Conservation (phyloP, 1,284 basidiomycete species). For the Trichosporon coremiiforme region DNA sequence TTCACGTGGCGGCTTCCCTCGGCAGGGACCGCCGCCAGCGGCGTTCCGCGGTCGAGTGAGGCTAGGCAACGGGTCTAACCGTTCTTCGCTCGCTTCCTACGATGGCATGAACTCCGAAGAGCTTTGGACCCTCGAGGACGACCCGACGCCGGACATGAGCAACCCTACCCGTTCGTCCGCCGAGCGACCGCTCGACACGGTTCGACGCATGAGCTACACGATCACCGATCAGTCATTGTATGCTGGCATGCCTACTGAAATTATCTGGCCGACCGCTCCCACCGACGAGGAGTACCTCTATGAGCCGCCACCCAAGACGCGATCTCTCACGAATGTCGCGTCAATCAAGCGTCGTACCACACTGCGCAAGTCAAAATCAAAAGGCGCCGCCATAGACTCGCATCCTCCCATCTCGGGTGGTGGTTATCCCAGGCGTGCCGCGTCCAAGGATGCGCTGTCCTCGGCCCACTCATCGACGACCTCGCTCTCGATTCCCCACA, state of each 20-base stretch:
- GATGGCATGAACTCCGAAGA: conserved; percentile 49
- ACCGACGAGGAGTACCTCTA: conserved; percentile 29
- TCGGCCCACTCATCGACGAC: conserved; percentile 52
- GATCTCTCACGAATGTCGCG: conserved; percentile 45
- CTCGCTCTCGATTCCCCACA: conserved; percentile 40
- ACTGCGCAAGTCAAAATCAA: conserved; percentile 30
- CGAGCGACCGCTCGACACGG: conserved; percentile 54
- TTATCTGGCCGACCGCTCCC: conserved; percentile 43
- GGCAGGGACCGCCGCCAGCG: conserved; percentile 15
- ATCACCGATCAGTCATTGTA: conserved; percentile 32
- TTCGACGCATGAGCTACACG: conserved; percentile 44
- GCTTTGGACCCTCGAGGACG: conserved; percentile 46
- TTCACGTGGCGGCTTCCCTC: conserved; percentile 7
- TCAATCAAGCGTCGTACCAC: conserved; percentile 31
- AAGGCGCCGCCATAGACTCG: conserved; percentile 30
- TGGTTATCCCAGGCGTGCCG: conserved; percentile 20
- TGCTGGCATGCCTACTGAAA: conserved; percentile 34
- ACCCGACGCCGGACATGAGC: conserved; percentile 48
- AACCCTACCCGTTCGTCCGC: conserved; percentile 48
- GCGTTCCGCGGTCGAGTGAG: conserved; percentile 25
- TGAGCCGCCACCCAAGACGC: conserved; percentile 36
- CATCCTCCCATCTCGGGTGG: conserved; percentile 27
- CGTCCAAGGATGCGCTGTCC: conserved; percentile 32
- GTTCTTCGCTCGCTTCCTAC: conserved; percentile 41
- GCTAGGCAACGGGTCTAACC: conserved; percentile 35